Base-by-base conservation (phyloP, 2,329 filamentous ascomycete species). In the Annulohypoxylon truncatum region DNA sequence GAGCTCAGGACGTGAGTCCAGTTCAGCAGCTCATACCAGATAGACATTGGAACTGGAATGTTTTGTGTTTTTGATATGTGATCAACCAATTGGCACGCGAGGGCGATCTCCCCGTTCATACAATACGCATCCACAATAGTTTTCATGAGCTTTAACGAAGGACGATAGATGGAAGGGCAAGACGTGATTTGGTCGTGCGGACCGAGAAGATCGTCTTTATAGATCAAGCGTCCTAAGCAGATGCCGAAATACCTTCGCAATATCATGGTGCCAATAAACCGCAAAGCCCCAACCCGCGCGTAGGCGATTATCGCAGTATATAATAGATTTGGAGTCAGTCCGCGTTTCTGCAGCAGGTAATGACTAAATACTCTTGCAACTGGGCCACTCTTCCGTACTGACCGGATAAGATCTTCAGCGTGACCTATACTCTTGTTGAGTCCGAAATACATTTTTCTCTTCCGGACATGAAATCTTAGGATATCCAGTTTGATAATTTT, bases 61-160 rank as follows among this genome's bases (percentile, higher is more conserved):
- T 79, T 68, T 77, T 91, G 92, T 5, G 81, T 80, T 1, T 78
- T 78, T 0, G 91, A 90, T 50, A 94, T 76, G 70, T 86, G 86
- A 64, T 91, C 84, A 10, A 94, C 78, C 0, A 91, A 73, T 40
- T 85, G 82, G 24, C 90, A 73, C 10, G 87, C 91, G 1, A 83
- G 80, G 0, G 82, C 75, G 3, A 93, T 82, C 58, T 90, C 83
- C 50, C 86, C 89, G 77, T 90, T 92, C 66, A 83, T 84, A n/a
- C 90, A 86, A 67, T 90, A 92, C 0, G 83, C 81, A 73, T 93
- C 89, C 4, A 90, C 89, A n/a, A 94, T 79, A 7, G 89, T 85
- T 58, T 86, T 82, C 20, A 95, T 82, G 0, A 94, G 81, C 1
- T 81, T 79, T 6, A 76, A 67, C 0, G 85, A 87, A 1, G 92